Conservation (phyloP, 192 early-diverging fungal species). For the Coemansia sp. region DNA sequence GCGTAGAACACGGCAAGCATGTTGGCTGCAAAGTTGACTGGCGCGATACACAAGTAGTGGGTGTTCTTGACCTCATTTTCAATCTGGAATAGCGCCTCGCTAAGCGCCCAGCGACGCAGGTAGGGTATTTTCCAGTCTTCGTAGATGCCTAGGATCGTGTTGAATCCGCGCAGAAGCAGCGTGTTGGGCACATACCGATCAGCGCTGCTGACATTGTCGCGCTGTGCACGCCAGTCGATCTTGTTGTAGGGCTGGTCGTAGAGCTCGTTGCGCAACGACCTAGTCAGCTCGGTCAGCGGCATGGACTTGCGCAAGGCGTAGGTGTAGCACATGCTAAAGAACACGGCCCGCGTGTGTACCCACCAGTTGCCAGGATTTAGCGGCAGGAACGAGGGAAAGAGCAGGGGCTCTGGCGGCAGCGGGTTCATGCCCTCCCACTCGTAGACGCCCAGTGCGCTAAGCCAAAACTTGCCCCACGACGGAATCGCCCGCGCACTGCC, state of each 20-base stretch:
- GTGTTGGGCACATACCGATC: conserved; percentile 89
- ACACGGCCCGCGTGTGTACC: conserved; percentile 91
- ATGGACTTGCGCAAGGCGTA: conserved; percentile 69
- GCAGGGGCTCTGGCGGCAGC: conserved; percentile 88
- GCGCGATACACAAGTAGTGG: conserved; percentile 84
- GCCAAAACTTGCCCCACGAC: conserved; percentile 99
- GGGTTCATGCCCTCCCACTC: conserved; percentile 97
- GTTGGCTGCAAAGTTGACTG: conserved; percentile 93
- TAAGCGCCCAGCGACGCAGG: conserved; percentile 68
- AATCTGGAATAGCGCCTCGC: conserved; percentile 76
- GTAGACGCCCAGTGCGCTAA: conserved; percentile 84
- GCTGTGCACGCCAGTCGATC: conserved; percentile 78
- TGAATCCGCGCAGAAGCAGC: conserved; percentile 67
- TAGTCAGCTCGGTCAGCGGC: conserved; percentile 67
- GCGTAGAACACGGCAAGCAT: conserved; percentile 83
- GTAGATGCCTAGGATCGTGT: conserved; percentile 68
- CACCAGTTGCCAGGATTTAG: conserved; percentile 90
- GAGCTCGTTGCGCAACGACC: conserved; percentile 81
- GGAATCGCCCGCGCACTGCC: conserved; percentile 84
- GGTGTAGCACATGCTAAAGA: conserved; percentile 94
- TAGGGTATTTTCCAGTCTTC: conserved; percentile 63
- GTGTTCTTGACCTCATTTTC: conserved; percentile 89
- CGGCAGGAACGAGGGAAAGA: conserved; percentile 78
- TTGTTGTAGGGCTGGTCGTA: conserved; percentile 82
- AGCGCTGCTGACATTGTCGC: conserved; percentile 75